phyloP scores from a whole-genome alignment of 2,329 filamentous ascomycete species.

The Curvularia eragrostidis region DNA sequence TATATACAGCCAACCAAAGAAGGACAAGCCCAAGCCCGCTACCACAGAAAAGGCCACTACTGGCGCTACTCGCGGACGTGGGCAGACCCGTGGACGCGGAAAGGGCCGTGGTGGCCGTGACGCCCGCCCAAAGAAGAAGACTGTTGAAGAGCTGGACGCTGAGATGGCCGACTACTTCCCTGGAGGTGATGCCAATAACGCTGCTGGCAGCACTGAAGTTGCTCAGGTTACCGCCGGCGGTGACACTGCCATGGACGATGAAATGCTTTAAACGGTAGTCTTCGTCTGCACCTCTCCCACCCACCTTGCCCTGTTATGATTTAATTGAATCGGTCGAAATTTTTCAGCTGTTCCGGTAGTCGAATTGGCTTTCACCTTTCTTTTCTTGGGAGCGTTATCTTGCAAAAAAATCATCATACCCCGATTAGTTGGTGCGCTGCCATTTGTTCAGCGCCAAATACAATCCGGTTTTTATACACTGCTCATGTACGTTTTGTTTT shows the following conservation, averaged over 20 bases:
- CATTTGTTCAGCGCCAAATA: slow-evolving; percentile 16
- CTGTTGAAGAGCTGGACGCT: slow-evolving; percentile 90
- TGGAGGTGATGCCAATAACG: slow-evolving; percentile 52
- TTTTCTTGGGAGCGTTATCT: slow-evolving; percentile 26
- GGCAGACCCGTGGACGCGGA: slow-evolving; percentile 53
- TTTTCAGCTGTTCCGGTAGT: slow-evolving; percentile 19
- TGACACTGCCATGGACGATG: slow-evolving; percentile 51
- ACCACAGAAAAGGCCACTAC: slow-evolving; percentile 73
- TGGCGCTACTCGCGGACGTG: slow-evolving; percentile 53
- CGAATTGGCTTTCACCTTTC: slow-evolving; percentile 19
- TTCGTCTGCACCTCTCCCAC: slow-evolving; percentile 2
- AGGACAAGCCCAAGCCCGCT: slow-evolving; percentile 70
- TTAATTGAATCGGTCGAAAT: slow-evolving; percentile 22
- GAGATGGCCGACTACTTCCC: slow-evolving; percentile 98
- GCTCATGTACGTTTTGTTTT: slow-evolving; percentile 21
- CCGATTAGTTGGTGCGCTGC: slow-evolving; percentile 15
- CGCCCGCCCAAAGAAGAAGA: slow-evolving; percentile 83
- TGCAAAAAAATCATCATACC: slow-evolving; percentile 19
- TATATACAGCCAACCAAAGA: slow-evolving; percentile 66
- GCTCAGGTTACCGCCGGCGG: slow-evolving; percentile 52
- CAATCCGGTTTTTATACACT: slow-evolving; percentile 34
- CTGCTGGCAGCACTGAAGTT: slow-evolving; percentile 53
- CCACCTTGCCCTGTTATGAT: slow-evolving; percentile 10
- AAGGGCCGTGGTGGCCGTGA: slow-evolving; percentile 54
- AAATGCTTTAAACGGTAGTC: slow-evolving; percentile 43